Conservation (phyloP, 2,329 filamentous ascomycete species). For the Alternaria sp. region DNA sequence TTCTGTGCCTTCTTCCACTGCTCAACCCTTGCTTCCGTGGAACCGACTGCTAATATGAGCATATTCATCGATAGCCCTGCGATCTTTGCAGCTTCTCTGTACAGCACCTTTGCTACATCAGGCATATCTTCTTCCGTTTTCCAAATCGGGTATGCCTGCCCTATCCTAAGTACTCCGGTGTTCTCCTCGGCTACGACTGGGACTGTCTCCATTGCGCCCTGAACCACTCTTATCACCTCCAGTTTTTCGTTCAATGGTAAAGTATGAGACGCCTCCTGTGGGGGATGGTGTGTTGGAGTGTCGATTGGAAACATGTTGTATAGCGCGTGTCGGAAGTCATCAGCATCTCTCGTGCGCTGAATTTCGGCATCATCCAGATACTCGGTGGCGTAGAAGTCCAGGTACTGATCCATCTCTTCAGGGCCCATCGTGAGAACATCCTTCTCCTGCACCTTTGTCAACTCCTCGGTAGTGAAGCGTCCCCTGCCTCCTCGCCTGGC, state of each 20-base stretch:
- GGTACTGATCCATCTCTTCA: slow-evolving; percentile 72
- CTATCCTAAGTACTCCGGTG: slow-evolving; percentile 48
- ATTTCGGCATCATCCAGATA: slow-evolving; percentile 60
- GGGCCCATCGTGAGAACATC: slow-evolving; percentile 68
- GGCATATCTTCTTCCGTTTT: slow-evolving; percentile 56
- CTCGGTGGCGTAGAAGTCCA: slow-evolving; percentile 76
- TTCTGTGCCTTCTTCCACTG: slow-evolving; percentile 30
- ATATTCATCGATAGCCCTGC: slow-evolving; percentile 58
- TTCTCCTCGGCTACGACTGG: slow-evolving; percentile 48
- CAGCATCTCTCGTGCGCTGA: slow-evolving; percentile 41
- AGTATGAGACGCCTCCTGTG: slow-evolving; percentile 24
- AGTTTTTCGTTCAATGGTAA: slow-evolving; percentile 36
- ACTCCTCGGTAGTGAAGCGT: slow-evolving; percentile 49
- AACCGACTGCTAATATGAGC: slow-evolving; percentile 58
- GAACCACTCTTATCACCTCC: slow-evolving; percentile 52
- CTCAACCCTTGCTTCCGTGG: slow-evolving; percentile 52
- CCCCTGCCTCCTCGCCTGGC: slow-evolving; percentile 6
- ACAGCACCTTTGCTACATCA: slow-evolving; percentile 55
- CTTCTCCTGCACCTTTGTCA: slow-evolving; percentile 63
- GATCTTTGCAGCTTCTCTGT: slow-evolving; percentile 58
- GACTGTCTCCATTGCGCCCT: slow-evolving; percentile 49
- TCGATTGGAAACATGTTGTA: slow-evolving; percentile 52
- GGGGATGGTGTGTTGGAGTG: not conserved
- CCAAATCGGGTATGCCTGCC: slow-evolving; percentile 59
- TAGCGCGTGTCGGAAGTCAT: slow-evolving; percentile 50